Base-by-base conservation (phyloP, 2,329 filamentous ascomycete genomes). In the Fusarium mundagurra region DNA sequence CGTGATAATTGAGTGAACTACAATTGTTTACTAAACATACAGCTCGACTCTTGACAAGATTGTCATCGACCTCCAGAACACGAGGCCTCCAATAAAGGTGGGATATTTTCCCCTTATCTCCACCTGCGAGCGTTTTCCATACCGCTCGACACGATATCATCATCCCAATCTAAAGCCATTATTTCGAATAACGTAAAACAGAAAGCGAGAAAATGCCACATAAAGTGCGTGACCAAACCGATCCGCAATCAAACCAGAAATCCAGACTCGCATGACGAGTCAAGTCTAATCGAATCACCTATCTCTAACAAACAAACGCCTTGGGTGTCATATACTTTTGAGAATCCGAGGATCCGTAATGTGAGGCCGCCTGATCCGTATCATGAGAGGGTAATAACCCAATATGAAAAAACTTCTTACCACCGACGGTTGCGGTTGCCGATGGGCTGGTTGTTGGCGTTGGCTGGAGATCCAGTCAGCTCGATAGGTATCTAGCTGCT, bases 401-500 rank as follows among this genome's bases (percentile, higher is more conserved):
- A 50, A 64, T 58, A 71, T 72, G 61, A 57, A 69, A 55, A 48
- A 68, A 61, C 62, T 61, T 72, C 78, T 84, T 86, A 88, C 87
- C 87, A 88, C 72, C 87, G 85, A 76, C 86, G 85, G 79, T 84
- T 86, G 78, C 86, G 85, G 79, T 84, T 86, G 78, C 84, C 82
- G 39, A 89, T 80, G 61, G 87, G 86, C 79, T 85, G 80, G 76
- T 84, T 85, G 80, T 89, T 88, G 80, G 86, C 85, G 78, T 86
- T 85, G 81, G 82, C 82, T 84, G 80, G 77, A 73, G 76, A 74
- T 75, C 73, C 73, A 77, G 81, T 83, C 81, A 83, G 81, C 80
- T 81, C 81, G 75, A 76, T 76, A 71, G 76, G 78, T 71, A 78
- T 76, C 75, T 74, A 71, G 71, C 73, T 73, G 76, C 61, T 75